Percentiles rank a stretch among this genome's conserved stretches.
Evolutionary conservation across 106 monocot species (phyloP).

Genomic region (Acanthochlamys bracteata): DNA sequence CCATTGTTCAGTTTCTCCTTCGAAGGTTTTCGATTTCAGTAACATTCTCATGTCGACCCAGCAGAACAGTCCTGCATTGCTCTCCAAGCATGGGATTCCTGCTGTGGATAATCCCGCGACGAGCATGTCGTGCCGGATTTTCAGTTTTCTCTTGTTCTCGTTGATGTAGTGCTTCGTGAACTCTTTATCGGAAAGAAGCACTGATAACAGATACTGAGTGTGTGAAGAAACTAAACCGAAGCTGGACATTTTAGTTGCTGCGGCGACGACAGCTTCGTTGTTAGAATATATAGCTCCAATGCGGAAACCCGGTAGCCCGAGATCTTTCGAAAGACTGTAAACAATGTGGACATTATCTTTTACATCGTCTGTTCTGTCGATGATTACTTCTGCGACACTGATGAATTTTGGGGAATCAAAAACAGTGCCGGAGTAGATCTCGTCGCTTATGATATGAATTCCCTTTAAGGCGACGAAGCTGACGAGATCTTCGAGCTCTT

Average conservation of each 20-base stretch:
- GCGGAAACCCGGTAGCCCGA: slow-evolving; percentile 88
- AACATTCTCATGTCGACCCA: slow-evolving; percentile 91
- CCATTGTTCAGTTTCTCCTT: slow-evolving; percentile 83
- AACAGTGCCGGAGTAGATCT: slow-evolving; percentile 68
- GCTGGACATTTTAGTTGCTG: slow-evolving; percentile 95
- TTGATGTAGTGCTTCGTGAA: slow-evolving; percentile 42
- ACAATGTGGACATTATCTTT: slow-evolving; percentile 57
- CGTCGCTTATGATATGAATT: slow-evolving; percentile 64
- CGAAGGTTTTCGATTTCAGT: slow-evolving; percentile 20
- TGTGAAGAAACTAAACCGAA: slow-evolving; percentile 88
- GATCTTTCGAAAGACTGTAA: slow-evolving; percentile 85
- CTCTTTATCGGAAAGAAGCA: slow-evolving; percentile 50
- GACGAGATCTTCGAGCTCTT: slow-evolving; percentile 34
- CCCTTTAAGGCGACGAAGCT: slow-evolving; percentile 27
- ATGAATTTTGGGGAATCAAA: slow-evolving; percentile 43
- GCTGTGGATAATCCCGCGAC: slow-evolving; percentile 29
- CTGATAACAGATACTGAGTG: slow-evolving; percentile 73
- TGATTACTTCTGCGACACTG: slow-evolving; percentile 32
- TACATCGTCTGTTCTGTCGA: slow-evolving; percentile 8
- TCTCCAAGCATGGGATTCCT: slow-evolving; percentile 50
- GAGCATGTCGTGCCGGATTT: slow-evolving; percentile 34
- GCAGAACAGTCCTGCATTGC: slow-evolving; percentile 79
- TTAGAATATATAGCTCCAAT: slow-evolving; percentile 74
- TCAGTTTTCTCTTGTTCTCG: slow-evolving; percentile 63
- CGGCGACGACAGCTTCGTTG: slow-evolving; percentile 37